Evolutionary conservation across 306 rosid species (phyloP).

Genomic region (Albizia julibrissin): DNA sequence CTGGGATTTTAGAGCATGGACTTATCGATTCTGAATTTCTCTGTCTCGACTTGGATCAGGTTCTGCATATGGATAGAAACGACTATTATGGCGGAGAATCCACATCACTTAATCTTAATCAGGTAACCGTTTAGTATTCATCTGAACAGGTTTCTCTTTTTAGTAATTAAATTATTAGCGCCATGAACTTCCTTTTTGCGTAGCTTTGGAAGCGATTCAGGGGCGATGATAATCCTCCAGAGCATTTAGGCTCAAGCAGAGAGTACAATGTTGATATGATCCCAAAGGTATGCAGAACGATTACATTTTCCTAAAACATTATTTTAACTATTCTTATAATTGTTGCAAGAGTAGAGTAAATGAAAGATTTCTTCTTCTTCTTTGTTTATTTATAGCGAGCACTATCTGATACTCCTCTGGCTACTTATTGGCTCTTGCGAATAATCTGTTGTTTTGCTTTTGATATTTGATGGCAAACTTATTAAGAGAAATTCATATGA

Average conservation of each 20-base stretch:
- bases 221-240: slow-evolving; percentile 41
- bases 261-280: slow-evolving; percentile 71
- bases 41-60: slow-evolving; percentile 32
- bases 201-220: slow-evolving; percentile 61
- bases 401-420: not conserved
- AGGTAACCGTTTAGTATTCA: slow-evolving; percentile 34
- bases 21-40: not conserved
- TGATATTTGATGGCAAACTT: not conserved
- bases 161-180: not conserved
- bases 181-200: not conserved
- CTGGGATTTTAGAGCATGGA: not conserved
- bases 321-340: not conserved
- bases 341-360: not conserved
- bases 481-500: not conserved
- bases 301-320: not conserved
- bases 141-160: not conserved
- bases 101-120: slow-evolving; percentile 53
- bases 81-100: slow-evolving; percentile 67
- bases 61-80: slow-evolving; percentile 64
- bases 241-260: slow-evolving; percentile 45
- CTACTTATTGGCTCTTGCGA: not conserved
- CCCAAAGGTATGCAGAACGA: slow-evolving; percentile 45
- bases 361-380: not conserved
- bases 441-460: not conserved
- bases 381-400: not conserved